Base-by-base conservation (phyloP, 2,329 filamentous ascomycete species). In the Chaetomium strumarium region DNA sequence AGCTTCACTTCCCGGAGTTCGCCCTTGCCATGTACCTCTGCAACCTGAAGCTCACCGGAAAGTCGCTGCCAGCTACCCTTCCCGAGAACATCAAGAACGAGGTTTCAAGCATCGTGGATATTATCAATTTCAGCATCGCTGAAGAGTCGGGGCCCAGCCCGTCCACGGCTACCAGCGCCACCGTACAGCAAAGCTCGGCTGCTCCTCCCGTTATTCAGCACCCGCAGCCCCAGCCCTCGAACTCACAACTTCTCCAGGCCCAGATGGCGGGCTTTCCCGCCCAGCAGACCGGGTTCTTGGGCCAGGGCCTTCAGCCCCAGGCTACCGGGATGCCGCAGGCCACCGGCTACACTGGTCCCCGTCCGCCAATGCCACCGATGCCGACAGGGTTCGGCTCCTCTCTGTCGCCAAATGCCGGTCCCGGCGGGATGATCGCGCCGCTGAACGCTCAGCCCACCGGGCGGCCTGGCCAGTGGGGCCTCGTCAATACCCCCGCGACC, bases 101-200 rank as follows among this genome's bases (percentile, higher is more conserved):
- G 69, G 93, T 99, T 16, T 97, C 92, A 3, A 96, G 93, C 71
- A 97, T 99, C 91, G 93, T 99, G 38, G 93, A 99, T 66, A 99
- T 99, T 52, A 99, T 99, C 66, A 96, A 90, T 55, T 99, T 99
- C 67, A 90, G 86, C 61, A 81, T 96, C 20, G 83, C 82, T 0
- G 93, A 99, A 59, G 86, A 92, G 29, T 74, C 73, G 5, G 65
- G 66, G 13, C 61, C 72, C 38, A 71, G 78, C 17, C 69, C 78
- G n/a, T 72, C 74, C 29, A 62, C 70, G 3, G 75, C 75, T 49
- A 81, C 75, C 55, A 91, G 88, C 68, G 81, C 81, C 14, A 85
- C 88, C 1, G 52, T 60, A 45, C 73, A 77, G 55, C 72, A 74
- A 53, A 76, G 68, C 57, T 74, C 73, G 10, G 69, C 75, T 8